Conservation (phyloP, 257 asterid species). For the Nicotiana tomentosiformis region DNA sequence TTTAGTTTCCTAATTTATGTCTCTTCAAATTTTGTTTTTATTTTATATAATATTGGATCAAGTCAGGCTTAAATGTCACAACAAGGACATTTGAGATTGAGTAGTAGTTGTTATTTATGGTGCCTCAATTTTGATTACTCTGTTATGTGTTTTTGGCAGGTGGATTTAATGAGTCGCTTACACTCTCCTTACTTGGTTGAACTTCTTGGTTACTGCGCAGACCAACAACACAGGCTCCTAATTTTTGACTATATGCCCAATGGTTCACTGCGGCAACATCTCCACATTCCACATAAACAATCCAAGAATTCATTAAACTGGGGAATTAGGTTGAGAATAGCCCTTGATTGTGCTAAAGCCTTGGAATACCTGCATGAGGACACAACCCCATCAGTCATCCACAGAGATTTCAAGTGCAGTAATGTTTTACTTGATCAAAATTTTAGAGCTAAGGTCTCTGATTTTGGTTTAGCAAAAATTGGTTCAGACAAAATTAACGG, state of each 20-base stretch:
- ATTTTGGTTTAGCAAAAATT: slow-evolving; percentile 65
- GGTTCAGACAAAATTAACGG: slow-evolving; percentile 79
- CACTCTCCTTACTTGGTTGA: slow-evolving; percentile 52
- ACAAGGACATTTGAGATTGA: no score
- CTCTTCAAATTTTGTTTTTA: neutral
- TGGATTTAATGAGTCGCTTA: slow-evolving; percentile 62
- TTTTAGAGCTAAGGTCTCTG: slow-evolving; percentile 66
- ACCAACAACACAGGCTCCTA: slow-evolving; percentile 60
- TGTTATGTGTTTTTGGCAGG: slow-evolving; percentile 27
- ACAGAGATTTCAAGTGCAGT: slow-evolving; percentile 61
- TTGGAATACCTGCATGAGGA: slow-evolving; percentile 70
- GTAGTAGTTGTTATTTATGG: no score
- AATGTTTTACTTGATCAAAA: slow-evolving; percentile 58
- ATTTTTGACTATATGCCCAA: slow-evolving; percentile 62
- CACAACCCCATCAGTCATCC: slow-evolving; percentile 66
- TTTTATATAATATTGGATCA: no score
- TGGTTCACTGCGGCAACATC: slow-evolving; percentile 50
- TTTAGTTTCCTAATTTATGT: neutral
- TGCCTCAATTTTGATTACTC: neutral
- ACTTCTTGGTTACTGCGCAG: slow-evolving; percentile 81
- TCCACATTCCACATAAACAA: slow-evolving; percentile 28
- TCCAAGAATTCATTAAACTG: slow-evolving; percentile 32
- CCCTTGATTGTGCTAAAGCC: slow-evolving; percentile 70
- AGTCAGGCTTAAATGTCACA: no score
- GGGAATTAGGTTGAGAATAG: slow-evolving; percentile 54